phyloP scores from a whole-genome alignment of 495 filamentous ascomycete genomes.

The Penicillium odoratum region DNA sequence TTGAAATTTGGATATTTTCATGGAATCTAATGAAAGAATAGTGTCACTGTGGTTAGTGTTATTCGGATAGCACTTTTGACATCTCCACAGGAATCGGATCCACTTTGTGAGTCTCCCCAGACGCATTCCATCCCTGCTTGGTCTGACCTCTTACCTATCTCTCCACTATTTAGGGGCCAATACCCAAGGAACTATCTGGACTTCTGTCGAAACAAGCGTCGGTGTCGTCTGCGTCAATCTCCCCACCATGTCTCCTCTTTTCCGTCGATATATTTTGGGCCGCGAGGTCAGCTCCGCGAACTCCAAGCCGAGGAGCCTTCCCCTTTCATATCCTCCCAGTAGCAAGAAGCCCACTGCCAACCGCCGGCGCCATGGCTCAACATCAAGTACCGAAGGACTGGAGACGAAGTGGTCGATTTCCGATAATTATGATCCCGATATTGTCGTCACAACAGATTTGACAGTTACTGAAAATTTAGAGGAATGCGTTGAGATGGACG shows the following conservation, averaged over 20 bases:
- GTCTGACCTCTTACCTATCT: not conserved
- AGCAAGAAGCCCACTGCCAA: not conserved
- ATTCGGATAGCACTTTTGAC: not conserved
- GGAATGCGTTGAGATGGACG: not conserved
- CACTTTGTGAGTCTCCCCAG: not conserved
- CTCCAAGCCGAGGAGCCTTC: not conserved
- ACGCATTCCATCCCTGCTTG: not conserved
- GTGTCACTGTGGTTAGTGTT: not conserved
- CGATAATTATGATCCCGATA: not conserved
- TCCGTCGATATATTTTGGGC: slow-evolving; percentile 4
- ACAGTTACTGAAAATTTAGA: not conserved
- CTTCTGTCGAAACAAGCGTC: slow-evolving; percentile 5
- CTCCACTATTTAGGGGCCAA: not conserved
- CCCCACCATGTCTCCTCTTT: not conserved
- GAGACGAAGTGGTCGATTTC: not conserved
- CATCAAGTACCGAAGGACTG: not conserved
- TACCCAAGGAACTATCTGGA: slow-evolving; percentile 3
- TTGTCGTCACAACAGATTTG: not conserved
- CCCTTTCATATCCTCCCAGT: not conserved
- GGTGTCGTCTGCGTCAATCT: slow-evolving; percentile 6
- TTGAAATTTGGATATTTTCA: not conserved
- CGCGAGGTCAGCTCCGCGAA: not conserved
- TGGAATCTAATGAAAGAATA: not conserved
- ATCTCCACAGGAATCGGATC: slow-evolving; percentile 1
- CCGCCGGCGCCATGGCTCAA: not conserved